Conservation (phyloP, 1,139 yeast genomes). For the Sugiyamaella grinbergsii region DNA sequence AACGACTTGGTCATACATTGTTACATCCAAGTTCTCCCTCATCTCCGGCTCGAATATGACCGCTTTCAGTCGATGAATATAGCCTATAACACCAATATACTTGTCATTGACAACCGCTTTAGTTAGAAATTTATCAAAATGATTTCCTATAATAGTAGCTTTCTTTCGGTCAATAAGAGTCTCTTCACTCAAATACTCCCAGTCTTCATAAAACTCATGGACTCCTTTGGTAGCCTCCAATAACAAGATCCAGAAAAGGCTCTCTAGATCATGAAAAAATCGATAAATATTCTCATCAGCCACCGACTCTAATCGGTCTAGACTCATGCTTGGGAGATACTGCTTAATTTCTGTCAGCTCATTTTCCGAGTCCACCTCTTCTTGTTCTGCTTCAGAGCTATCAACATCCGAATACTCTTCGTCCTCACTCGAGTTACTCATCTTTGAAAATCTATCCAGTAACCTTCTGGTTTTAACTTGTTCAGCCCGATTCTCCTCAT, state of each 20-base stretch:
- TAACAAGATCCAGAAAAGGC: slow-evolving; percentile 6
- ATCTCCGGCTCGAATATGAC: slow-evolving; percentile 2
- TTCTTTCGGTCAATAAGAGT: slow-evolving; percentile 2
- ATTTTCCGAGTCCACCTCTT: background rate
- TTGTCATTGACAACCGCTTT: background rate
- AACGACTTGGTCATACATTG: slow-evolving; percentile 2
- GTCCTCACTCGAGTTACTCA: background rate
- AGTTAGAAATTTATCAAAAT: background rate
- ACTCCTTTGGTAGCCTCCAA: slow-evolving; percentile 3
- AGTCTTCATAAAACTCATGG: slow-evolving; percentile 3
- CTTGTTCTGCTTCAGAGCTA: background rate
- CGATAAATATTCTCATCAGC: background rate
- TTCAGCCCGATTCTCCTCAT: background rate
- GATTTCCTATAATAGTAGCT: background rate
- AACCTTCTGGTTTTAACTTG: background rate
- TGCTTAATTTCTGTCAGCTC: background rate
- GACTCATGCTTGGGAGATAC: slow-evolving; percentile 8
- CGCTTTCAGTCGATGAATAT: slow-evolving; percentile 2
- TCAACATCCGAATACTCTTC: background rate
- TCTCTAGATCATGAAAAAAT: slow-evolving; percentile 9
- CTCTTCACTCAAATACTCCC: background rate
- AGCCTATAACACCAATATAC: background rate
- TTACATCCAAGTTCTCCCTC: background rate
- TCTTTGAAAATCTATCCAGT: background rate
- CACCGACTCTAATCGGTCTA: background rate